These are phyloP conservation scores for Phaffomyces antillensis DNA, from an alignment of 805 yeast species.

Conservation along the genomic window DNA sequence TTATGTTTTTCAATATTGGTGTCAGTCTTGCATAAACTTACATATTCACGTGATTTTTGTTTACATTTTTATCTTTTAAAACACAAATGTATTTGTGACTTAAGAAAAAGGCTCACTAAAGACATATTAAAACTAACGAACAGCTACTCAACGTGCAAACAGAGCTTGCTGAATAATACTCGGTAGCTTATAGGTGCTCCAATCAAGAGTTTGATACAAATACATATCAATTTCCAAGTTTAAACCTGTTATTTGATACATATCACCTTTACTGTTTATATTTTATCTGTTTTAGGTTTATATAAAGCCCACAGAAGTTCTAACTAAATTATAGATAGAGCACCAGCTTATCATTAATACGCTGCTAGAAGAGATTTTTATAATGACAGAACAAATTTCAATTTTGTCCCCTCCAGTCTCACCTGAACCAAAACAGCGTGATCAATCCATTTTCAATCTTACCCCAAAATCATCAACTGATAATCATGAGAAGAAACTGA, in stretches of 20 bases:
- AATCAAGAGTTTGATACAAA: no score
- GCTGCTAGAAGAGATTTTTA: no score
- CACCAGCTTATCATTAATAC: no score
- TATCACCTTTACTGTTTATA: neutral
- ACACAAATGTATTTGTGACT: neutral
- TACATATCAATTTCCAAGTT: neutral
- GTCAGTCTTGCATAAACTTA: neutral
- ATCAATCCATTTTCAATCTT: neutral
- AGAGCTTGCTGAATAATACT: no score
- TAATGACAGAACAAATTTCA: neutral
- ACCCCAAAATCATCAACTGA: neutral
- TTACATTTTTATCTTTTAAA: slow-evolving; percentile 4
- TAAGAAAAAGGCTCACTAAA: neutral
- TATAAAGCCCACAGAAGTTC: neutral
- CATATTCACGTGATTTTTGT: slow-evolving; percentile 12
- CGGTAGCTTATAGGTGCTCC: no score
- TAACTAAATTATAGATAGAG: neutral
- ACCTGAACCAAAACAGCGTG: slow-evolving; percentile 7
- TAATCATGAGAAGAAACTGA: neutral
- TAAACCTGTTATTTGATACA: neutral
- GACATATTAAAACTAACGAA: no score
- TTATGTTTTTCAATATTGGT: neutral
- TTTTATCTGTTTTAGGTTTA: neutral
- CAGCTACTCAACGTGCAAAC: no score
- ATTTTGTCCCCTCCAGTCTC: slow-evolving; percentile 15